Conservation (phyloP, 805 yeast species). For the Yarrowia osloensis region DNA sequence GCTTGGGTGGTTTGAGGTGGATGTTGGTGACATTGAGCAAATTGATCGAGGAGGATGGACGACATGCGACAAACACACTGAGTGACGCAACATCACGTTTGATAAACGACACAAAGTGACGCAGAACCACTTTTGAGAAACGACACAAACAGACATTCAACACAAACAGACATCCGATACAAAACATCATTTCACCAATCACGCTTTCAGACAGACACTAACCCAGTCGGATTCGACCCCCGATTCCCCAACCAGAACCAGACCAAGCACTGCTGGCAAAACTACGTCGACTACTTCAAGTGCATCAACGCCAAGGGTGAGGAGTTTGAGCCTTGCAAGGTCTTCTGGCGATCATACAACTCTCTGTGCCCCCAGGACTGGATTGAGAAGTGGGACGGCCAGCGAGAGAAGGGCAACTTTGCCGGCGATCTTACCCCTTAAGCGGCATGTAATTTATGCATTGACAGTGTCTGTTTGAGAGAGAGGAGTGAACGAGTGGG, state of each 20-base stretch:
- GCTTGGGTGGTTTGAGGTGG: neutral
- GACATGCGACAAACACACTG: too few relatives aligned
- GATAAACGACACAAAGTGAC: too few relatives aligned
- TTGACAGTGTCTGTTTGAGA: neutral
- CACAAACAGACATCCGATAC: too few relatives aligned
- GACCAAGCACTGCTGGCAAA: conserved; percentile 97
- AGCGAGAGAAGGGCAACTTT: conserved; percentile 55
- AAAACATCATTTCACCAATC: too few relatives aligned
- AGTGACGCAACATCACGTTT: too few relatives aligned
- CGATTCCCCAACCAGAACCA: conserved; percentile 98
- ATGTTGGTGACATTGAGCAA: neutral
- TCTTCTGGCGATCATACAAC: conserved; percentile 86
- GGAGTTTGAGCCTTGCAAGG: conserved; percentile 96
- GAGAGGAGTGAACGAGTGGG: too few relatives aligned
- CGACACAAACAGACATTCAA: too few relatives aligned
- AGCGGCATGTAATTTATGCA: conserved; percentile 26
- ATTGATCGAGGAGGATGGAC: too few relatives aligned
- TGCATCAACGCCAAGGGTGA: conserved; percentile 97
- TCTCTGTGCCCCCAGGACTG: conserved; percentile 52
- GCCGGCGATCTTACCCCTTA: conserved; percentile 44
- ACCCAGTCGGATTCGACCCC: conserved; percentile 69
- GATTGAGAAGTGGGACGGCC: conserved; percentile 48
- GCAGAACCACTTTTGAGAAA: too few relatives aligned
- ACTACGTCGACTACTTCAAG: conserved; percentile 96
- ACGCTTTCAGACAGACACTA: neutral